phyloP scores from a whole-genome alignment of 2,329 filamentous ascomycete genomes.

The Fusarium sterilihyphosum region DNA sequence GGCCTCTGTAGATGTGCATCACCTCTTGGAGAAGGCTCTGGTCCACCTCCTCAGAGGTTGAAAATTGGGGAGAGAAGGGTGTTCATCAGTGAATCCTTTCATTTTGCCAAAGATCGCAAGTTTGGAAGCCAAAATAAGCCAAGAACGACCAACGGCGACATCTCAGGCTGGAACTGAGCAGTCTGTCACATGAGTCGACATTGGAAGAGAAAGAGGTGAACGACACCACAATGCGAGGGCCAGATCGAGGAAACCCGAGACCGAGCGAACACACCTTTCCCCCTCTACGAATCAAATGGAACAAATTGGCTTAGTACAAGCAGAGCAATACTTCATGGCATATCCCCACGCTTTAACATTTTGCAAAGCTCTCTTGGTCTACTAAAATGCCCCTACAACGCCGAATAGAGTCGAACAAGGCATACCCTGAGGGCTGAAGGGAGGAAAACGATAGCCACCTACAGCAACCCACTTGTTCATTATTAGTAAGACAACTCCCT shows the following conservation, averaged over 20 bases:
- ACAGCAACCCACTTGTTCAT: neutral
- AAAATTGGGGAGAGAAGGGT: no score
- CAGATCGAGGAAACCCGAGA: neutral
- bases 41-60: no score
- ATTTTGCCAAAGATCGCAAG: no score
- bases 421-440: neutral
- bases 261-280: neutral
- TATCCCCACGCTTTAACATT: neutral
- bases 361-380: neutral
- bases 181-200: no score
- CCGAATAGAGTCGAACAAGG: neutral
- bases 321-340: neutral
- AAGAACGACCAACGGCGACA: no score
- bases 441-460: neutral
- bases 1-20: no score
- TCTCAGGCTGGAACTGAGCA: no score
- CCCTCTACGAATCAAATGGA: accelerated
- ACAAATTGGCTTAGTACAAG: neutral
- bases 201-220: neutral
- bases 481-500: neutral
- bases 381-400: accelerated
- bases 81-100: no score
- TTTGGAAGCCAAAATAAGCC: no score
- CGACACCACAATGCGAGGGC: neutral
- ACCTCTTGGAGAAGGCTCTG: no score